These are phyloP conservation scores for Fusarium xylarioides DNA, from an alignment of 2,329 filamentous ascomycete genomes.

Conservation along the genomic window DNA sequence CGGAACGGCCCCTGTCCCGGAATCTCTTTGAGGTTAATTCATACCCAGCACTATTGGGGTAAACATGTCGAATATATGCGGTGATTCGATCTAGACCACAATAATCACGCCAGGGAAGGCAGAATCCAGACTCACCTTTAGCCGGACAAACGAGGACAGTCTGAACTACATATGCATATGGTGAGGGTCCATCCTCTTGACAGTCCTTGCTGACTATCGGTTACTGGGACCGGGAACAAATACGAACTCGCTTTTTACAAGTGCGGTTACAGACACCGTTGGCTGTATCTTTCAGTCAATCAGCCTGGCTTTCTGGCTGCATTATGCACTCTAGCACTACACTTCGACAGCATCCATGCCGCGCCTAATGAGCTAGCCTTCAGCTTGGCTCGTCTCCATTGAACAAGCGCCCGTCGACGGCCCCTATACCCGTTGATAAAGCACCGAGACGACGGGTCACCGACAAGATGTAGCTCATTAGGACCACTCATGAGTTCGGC, in stretches of 20 bases:
- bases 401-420: constrained; percentile 22
- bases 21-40: constrained; percentile 9
- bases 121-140: constrained; percentile 23
- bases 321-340: neutral
- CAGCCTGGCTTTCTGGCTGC: neutral
- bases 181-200: constrained; percentile 8
- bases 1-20: constrained; percentile 15
- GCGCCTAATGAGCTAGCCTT: neutral
- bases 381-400: constrained; percentile 21
- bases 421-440: constrained; percentile 15
- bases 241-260: constrained; percentile 1
- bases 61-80: neutral
- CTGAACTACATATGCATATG: neutral
- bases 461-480: constrained; percentile 9
- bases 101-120: constrained; percentile 3
- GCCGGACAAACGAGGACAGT: constrained; percentile 32
- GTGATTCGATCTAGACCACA: constrained; percentile 6
- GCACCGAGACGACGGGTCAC: constrained; percentile 14
- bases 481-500: neutral
- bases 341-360: neutral
- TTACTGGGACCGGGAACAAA: constrained; percentile 17
- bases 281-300: neutral
- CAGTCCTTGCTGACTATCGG: constrained; percentile 18
- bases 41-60: constrained; percentile 5
- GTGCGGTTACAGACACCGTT: neutral